Conservation (phyloP, 73 alveolate genomes). For the Symbiodinium natans region DNA sequence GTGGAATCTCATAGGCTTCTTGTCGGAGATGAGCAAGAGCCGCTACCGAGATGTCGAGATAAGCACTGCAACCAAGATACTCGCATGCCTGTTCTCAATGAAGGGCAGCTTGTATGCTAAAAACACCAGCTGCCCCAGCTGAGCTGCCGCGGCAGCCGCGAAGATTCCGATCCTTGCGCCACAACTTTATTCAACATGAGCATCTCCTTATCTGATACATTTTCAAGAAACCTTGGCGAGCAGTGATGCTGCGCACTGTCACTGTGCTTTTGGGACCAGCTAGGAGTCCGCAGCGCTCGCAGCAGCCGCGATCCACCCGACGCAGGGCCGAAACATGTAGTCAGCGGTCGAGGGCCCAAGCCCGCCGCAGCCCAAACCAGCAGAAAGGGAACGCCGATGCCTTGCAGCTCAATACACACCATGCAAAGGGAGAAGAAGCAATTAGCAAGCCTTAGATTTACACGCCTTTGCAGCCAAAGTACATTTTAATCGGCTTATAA, state of each 20-base stretch:
- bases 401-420: background rate
- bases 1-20: too few relatives aligned
- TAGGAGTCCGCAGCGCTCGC: background rate
- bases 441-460: background rate
- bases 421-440: background rate
- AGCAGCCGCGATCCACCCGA: background rate
- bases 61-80: too few relatives aligned
- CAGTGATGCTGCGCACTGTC: background rate
- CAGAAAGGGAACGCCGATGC: constrained; percentile 78
- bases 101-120: constrained; percentile 69
- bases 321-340: background rate
- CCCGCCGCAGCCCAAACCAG: constrained; percentile 32
- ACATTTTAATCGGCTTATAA: constrained; percentile 82
- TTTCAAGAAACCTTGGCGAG: background rate
- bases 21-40: too few relatives aligned
- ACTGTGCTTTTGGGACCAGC: too few relatives aligned
- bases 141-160: constrained; percentile 17
- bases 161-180: constrained; percentile 3
- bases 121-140: constrained; percentile 24
- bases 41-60: too few relatives aligned
- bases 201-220: background rate
- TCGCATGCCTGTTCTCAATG: constrained; percentile 62
- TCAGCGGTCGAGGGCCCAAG: constrained; percentile 48
- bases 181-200: background rate
- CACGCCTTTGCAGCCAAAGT: background rate